Evolutionary conservation across 768 basidiomycete species (phyloP).

Genomic region (Leccinum longicurvipes): DNA sequence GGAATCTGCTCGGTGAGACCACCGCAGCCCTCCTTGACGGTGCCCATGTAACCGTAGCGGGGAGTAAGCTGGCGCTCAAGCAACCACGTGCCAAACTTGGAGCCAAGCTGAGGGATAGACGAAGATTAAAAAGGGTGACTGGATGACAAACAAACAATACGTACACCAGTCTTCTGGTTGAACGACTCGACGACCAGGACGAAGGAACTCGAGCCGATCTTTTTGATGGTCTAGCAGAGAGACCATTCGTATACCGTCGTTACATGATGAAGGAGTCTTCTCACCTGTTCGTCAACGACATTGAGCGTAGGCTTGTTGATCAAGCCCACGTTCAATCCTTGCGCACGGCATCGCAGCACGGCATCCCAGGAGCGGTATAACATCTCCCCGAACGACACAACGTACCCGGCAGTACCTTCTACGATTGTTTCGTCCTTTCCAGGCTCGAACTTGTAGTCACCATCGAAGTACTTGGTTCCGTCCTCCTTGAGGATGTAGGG

Average conservation of each 20-base stretch:
- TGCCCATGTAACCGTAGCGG: constrained; percentile 78
- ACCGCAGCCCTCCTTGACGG: constrained; percentile 69
- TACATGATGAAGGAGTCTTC: constrained; percentile 7
- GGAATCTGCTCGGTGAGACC: constrained; percentile 86
- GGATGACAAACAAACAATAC: constrained; percentile 9
- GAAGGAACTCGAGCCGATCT: constrained; percentile 71
- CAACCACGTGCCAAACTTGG: constrained; percentile 83
- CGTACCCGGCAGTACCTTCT: constrained; percentile 77
- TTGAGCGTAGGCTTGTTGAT: constrained; percentile 86
- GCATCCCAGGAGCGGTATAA: constrained; percentile 82
- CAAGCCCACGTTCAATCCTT: constrained; percentile 77
- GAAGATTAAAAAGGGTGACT: neutral
- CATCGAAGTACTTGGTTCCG: constrained; percentile 63
- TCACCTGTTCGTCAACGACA: constrained; percentile 75
- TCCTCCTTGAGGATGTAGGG: constrained; percentile 82
- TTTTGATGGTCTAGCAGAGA: constrained; percentile 48
- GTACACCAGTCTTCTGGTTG: constrained; percentile 84
- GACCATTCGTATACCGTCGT: neutral
- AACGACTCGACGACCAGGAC: constrained; percentile 84
- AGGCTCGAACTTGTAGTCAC: constrained; percentile 73
- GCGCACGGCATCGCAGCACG: constrained; percentile 65
- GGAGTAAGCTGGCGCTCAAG: constrained; percentile 79
- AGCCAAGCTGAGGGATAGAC: constrained; percentile 52
- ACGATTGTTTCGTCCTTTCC: constrained; percentile 82
- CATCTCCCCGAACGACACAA: constrained; percentile 87